Conservation (phyloP, 2,329 filamentous ascomycete genomes). For the Botrytis paeoniae region DNA sequence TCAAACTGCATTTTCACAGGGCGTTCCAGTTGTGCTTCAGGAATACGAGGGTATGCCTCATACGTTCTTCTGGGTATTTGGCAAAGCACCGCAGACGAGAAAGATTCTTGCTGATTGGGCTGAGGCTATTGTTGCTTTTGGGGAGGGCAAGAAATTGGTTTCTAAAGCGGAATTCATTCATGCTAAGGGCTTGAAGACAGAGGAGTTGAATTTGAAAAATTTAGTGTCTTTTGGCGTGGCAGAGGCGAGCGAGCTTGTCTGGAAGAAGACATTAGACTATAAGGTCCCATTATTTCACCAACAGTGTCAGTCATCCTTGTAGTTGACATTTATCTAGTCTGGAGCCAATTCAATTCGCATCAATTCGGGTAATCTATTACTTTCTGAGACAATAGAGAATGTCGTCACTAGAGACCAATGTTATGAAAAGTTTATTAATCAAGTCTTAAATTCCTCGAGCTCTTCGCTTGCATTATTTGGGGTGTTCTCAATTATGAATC, state of each 20-base stretch:
- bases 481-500: background rate
- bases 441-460: background rate
- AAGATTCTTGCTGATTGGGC: slow-evolving; percentile 1
- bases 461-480: background rate
- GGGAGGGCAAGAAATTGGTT: background rate
- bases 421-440: background rate
- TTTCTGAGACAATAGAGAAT: background rate
- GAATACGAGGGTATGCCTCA: slow-evolving; percentile 13
- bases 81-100: background rate
- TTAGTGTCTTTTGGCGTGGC: background rate
- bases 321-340: background rate
- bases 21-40: background rate
- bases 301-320: background rate
- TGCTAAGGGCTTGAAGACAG: background rate
- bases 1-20: slow-evolving; percentile 1
- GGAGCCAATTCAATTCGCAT: background rate
- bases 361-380: background rate
- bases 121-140: background rate
- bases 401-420: background rate
- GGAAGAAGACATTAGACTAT: background rate
- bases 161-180: background rate
- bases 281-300: background rate
- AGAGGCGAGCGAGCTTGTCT: background rate
- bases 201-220: background rate
- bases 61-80: slow-evolving; percentile 3